Base-by-base conservation (phyloP, 345 rosid genomes). In the Syzygium jambos region DNA sequence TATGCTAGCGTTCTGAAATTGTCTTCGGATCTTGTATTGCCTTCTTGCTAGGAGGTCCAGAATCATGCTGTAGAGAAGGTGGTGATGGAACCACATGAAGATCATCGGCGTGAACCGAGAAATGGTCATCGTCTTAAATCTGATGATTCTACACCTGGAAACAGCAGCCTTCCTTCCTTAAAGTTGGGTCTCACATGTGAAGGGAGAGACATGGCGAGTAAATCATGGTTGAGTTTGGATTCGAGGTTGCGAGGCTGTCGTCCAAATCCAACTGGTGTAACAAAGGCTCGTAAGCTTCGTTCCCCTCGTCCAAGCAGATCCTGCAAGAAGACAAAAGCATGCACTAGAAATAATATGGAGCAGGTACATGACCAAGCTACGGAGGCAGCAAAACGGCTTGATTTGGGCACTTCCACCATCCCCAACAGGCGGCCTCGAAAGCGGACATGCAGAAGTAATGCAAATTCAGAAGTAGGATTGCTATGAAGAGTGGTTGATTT, bases 161-260 rank as follows among this genome's bases (percentile, higher is more conserved):
- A 73, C 78, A 85, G 88, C 68, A 86, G 85, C 54, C 87, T 78
- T 52, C 87, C 91, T 73, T 87, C 91, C 85, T 90, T 90, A 43
- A 89, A 91, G 85, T 89, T 91, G 85, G 87, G 91, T 78, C 87
- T 87, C 86, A 88, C 88, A 7, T 84, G 85, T 84, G 88, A 91
- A 51, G 91, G 90, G 78, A 94, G 90, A 87, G 96, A 94, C 84
- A 85, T 87, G 65, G 84, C 91, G 54, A 88, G 90, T 90, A 89
- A 89, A 85, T 94, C 98, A 83, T 95, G 98, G 98, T 90, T 96
- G 91, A 97, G 95, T 90, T 93, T 96, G 89, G 96, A 95, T 91
- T 90, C 95, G 10, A 73, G 80, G 49, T 38, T 73, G 80, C 56
- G 90, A 86, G 89, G 89, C 89, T 86, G 85, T 80, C 85, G 92